Base-by-base conservation (phyloP, 495 filamentous ascomycete genomes). In the Talaromyces nanjingensis region DNA sequence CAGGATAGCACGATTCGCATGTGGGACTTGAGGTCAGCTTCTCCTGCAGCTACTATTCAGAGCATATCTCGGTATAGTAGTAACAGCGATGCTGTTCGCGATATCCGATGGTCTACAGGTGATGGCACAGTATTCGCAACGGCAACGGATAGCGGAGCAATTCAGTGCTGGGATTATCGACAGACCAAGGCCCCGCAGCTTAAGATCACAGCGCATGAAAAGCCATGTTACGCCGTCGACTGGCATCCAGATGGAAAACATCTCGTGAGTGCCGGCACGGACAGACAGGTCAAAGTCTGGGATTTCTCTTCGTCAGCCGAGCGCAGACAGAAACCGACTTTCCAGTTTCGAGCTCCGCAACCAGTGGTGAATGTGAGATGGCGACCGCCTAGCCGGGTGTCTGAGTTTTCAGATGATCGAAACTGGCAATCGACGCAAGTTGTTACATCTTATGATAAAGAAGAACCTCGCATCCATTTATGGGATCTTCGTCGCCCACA, bases 171-270 rank as follows among this genome's bases (percentile, higher is more conserved):
- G 88, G 88, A 91, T 71, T 81, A 81, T 61, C 84, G 87, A 52
- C 84, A 85, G 63, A 70, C 74, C 31, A 84, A 75, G 66, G 79
- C 79, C 37, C 82, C 86, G 16, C 71, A 85, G 63, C 71, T 96
- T 60, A 89, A 88, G 68, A 90, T 97, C 65, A 87, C 89, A 54
- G 96, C 92, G 31, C 94, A 98, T 72, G 84, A 89, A 67, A 89
- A 86, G 49, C 83, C 87, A 0, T 96, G 90, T 69, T 87, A 85
- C 63, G 82, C 91, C 4, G 87, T 98, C 56, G 91, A 96, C 67
- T 98, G 96, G 94, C 94, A 98, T 71, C 92, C 91, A 1, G 93
- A 97, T 73, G 94, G 94, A 31, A 90, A 90, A 64, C 90, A 98
- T 72, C 79, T 96, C 16, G 87, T 89, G 42, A 96, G 91, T 70